phyloP scores from a whole-genome alignment of 1,139 yeast species.

The Debaryomyces sp. region DNA sequence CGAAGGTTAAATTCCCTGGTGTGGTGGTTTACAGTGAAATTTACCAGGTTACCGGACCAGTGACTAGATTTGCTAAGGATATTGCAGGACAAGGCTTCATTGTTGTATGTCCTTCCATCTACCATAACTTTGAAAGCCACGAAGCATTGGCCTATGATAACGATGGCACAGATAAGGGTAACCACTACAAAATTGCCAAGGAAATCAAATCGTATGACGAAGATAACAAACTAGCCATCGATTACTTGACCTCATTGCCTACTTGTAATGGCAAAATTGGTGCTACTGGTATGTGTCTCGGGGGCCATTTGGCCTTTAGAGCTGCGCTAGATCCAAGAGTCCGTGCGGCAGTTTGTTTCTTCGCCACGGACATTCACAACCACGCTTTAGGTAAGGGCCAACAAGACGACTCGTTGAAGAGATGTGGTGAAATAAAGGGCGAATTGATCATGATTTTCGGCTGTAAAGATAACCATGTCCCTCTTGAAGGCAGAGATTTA shows the following conservation, averaged over 20 bases:
- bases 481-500: conserved; percentile 74
- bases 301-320: conserved; percentile 81
- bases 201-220: conserved; percentile 76
- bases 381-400: conserved; percentile 64
- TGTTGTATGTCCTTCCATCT: conserved; percentile 76
- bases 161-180: conserved; percentile 78
- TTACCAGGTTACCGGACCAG: conserved; percentile 82
- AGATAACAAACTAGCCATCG: conserved; percentile 66
- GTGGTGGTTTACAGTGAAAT: conserved; percentile 80
- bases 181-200: conserved; percentile 65
- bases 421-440: conserved; percentile 56
- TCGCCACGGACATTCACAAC: conserved; percentile 79
- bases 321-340: conserved; percentile 69
- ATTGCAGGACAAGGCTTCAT: conserved; percentile 82
- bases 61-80: conserved; percentile 71
- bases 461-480: conserved; percentile 78
- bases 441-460: conserved; percentile 76
- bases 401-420: conserved; percentile 64
- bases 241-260: conserved; percentile 55
- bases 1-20: conserved; percentile 77
- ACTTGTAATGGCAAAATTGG: conserved; percentile 78
- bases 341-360: conserved; percentile 71
- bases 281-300: conserved; percentile 86
- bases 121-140: conserved; percentile 69
- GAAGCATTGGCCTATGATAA: conserved; percentile 71